These are phyloP conservation scores for Xylariaceae sp. DNA, from an alignment of 2,329 filamentous ascomycete genomes.

Conservation along the genomic window DNA sequence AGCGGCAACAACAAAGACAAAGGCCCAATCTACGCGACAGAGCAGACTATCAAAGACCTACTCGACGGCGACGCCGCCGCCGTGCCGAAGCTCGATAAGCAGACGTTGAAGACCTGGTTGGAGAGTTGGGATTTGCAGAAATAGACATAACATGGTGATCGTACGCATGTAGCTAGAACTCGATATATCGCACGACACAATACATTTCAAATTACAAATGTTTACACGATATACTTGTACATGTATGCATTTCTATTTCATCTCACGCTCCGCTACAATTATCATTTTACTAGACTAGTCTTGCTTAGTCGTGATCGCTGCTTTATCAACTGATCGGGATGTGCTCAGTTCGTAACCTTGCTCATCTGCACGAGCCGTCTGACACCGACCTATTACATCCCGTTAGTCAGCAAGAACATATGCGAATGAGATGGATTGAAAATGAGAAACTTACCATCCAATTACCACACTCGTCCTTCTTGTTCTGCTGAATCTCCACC, in stretches of 20 bases:
- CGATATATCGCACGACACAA: too few species aligned
- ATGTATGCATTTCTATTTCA: neutral
- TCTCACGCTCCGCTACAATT: neutral
- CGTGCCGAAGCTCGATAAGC: conserved; percentile 2
- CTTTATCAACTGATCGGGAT: too few species aligned
- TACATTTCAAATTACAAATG: too few species aligned
- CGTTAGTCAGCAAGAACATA: conserved; percentile 39
- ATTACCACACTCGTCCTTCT: conserved; percentile 73
- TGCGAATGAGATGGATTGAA: neutral
- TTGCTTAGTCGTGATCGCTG: too few species aligned
- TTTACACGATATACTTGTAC: neutral
- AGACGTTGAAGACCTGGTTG: conserved; percentile 6
- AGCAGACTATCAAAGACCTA: neutral
- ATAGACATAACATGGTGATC: neutral
- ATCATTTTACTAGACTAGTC: neutral
- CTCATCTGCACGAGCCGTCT: conserved; percentile 77
- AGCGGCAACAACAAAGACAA: too few species aligned
- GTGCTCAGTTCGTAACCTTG: conserved; percentile 53
- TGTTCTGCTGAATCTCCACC: conserved; percentile 69
- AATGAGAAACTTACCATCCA: conserved; percentile 66
- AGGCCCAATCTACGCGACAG: neutral
- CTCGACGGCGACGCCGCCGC: conserved; percentile 3
- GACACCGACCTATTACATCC: conserved; percentile 59
- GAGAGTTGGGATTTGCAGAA: conserved; percentile 6
- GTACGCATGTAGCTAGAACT: too few species aligned